Conservation (phyloP, 768 basidiomycete species). For the Chalciporus sphaerocephalus region DNA sequence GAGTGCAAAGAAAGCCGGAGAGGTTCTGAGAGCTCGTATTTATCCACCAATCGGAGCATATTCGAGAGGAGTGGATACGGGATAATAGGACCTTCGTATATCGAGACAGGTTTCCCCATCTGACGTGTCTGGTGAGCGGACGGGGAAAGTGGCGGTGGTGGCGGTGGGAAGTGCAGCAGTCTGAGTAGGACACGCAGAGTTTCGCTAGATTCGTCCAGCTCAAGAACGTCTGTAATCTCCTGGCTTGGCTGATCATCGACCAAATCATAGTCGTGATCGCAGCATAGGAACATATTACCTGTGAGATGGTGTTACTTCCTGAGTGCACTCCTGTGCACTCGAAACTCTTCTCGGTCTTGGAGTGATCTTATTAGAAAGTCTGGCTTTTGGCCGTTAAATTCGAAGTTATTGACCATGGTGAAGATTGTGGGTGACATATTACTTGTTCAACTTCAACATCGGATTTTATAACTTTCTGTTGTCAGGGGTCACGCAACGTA, state of each 20-base stretch:
- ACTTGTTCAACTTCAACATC: background rate
- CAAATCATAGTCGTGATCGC: constrained; percentile 34
- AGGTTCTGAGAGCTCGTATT: constrained; percentile 53
- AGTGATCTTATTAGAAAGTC: constrained; percentile 56
- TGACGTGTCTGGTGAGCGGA: constrained; percentile 24
- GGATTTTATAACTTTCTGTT: constrained; percentile 7
- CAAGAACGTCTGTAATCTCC: constrained; percentile 36
- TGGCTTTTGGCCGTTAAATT: constrained; percentile 44
- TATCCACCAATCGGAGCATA: constrained; percentile 58
- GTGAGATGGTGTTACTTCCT: constrained; percentile 11
- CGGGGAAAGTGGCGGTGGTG: constrained; percentile 37
- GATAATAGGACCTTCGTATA: constrained; percentile 43
- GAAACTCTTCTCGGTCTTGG: constrained; percentile 47
- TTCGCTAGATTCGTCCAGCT: constrained; percentile 51
- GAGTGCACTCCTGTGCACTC: constrained; percentile 47
- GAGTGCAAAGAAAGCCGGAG: constrained; percentile 41
- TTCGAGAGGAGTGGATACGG: constrained; percentile 61
- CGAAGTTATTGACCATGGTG: constrained; percentile 16
- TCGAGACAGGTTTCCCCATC: constrained; percentile 31
- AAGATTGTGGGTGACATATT: background rate
- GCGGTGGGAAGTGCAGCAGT: constrained; percentile 53
- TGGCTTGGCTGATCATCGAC: constrained; percentile 12
- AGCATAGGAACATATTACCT: constrained; percentile 70
- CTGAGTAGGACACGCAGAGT: constrained; percentile 49
- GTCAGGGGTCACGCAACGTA: constrained; percentile 4